Percentiles rank a stretch among this genome's conserved stretches.
Evolutionary conservation across 192 early-diverging fungal species (phyloP).

Genomic region (Jimgerdemannia flammicorona): DNA sequence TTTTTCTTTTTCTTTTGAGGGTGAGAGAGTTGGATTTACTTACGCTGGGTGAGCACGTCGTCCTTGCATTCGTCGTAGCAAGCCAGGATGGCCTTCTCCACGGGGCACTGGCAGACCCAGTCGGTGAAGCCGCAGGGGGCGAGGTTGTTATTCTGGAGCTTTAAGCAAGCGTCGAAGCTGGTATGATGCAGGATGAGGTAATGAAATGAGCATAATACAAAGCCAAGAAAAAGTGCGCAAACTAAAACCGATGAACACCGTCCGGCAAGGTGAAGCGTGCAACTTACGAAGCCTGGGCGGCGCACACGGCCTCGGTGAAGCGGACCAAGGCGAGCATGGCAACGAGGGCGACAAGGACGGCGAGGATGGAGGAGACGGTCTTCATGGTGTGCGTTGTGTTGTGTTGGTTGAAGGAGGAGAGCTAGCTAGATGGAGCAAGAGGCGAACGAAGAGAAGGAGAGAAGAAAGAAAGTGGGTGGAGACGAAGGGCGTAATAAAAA

Average conservation of each 20-base stretch:
- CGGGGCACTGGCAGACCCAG: neutral
- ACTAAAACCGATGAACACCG: neutral
- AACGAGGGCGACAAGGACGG: neutral
- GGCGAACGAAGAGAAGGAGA: too few species aligned
- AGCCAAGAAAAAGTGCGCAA: neutral
- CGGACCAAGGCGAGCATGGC: neutral
- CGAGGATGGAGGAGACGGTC: neutral
- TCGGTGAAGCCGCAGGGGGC: neutral
- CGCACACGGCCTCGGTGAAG: neutral
- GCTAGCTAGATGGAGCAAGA: too few species aligned
- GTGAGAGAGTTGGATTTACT: neutral
- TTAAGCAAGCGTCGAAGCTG: neutral
- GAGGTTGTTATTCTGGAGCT: neutral
- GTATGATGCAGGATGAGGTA: neutral
- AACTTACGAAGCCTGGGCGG: neutral
- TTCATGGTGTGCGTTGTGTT: neutral
- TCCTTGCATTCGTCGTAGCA: slow-evolving; percentile 4
- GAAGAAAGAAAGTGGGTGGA: too few species aligned
- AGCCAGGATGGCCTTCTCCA: neutral
- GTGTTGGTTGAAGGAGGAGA: too few species aligned
- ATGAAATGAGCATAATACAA: neutral
- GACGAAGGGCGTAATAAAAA: too few species aligned
- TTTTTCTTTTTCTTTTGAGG: too few species aligned
- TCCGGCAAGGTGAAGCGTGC: neutral
- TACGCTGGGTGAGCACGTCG: neutral